Percentiles rank a stretch among this genome's conserved stretches.
Evolutionary conservation across 495 filamentous ascomycete genomes (phyloP).

Genomic region (Aspergillus ostianus): DNA sequence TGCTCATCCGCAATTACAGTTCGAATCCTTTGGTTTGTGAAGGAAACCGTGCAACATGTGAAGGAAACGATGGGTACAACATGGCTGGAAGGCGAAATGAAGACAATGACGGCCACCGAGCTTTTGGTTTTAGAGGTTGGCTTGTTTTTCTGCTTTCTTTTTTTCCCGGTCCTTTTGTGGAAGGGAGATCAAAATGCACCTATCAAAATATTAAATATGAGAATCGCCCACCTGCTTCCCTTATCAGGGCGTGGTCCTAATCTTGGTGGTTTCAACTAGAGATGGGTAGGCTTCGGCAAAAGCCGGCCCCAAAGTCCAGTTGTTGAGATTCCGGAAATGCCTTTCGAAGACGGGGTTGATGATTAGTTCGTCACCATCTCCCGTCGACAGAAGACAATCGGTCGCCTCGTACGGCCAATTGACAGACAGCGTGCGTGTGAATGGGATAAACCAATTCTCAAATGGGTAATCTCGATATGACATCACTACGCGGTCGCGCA

Average conservation of each 20-base stretch:
- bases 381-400: conserved; percentile 55
- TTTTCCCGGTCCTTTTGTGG: neutral
- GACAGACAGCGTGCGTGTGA: conserved; percentile 64
- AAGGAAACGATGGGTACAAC: neutral
- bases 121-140: neutral
- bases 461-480: conserved; percentile 55
- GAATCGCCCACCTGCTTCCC: neutral
- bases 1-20: too few relatives aligned
- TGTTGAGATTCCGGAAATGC: conserved; percentile 63
- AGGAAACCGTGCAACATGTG: neutral
- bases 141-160: neutral
- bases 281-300: conserved; percentile 64
- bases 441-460: conserved; percentile 78
- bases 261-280: conserved; percentile 53
- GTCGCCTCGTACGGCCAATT: conserved; percentile 77
- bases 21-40: too few relatives aligned
- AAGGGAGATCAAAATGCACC: neutral
- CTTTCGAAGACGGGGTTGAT: conserved; percentile 81
- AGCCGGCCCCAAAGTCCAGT: conserved; percentile 73
- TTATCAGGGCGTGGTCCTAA: conserved; percentile 31
- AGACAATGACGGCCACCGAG: neutral
- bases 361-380: conserved; percentile 56
- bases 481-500: conserved; percentile 62
- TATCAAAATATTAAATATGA: neutral
- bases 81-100: neutral